Evolutionary conservation across 495 filamentous ascomycete genomes (phyloP), one percentile per base, ranked within the genome.

Genomic region (Hypomontagnella submonticulosa): DNA sequence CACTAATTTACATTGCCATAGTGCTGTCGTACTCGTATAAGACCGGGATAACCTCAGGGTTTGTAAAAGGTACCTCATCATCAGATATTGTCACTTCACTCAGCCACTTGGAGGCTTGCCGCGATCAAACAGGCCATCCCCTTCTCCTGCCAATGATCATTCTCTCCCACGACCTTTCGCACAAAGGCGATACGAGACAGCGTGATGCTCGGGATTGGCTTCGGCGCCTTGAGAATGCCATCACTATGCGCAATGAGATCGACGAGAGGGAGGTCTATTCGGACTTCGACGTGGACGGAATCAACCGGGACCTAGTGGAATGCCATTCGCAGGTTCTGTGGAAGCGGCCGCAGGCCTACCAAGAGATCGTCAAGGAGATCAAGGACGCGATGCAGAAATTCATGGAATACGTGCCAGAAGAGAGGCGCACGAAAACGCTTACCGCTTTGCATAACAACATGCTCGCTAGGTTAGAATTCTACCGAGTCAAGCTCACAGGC

Each of bases 301-400:
- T 86, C 69, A 86, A 85, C 62, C 74, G 80, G 53, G 82, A 86
- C 57, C 70, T 86, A 13, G 84, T 86, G 20, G 84, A 86, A 61
- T 86, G 84, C 58, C 83, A 86, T 59, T 77, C 75, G 6, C 84
- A 83, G 61, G 83, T 85, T 2, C 73, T 86, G 20, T 86, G 84
- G 84, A 85, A 85, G 57, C 75, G 84, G 27, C 84, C 84, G 8
- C 83, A 84, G 61, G 84, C 84, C 10, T 86, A 85, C 41, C 72
- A 81, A 59, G 79, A 84, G 75, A 82, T 85, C 55, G 61, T 84
- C 40, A 68, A 69, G 6, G 75, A 74, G 38, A 77, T 86, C 38
- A 65, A 75, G 57, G 57, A 60, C 15, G 71, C 76, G 38, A 81
- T 85, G 80, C 65, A 63, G 0, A 65, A 67, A 9, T 85, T 86